A percentile compares a stretch with the other conserved stretches of the same genome.
phyloP scores from a whole-genome alignment of 129 eudicot genomes.

The Flaveria brownii region DNA sequence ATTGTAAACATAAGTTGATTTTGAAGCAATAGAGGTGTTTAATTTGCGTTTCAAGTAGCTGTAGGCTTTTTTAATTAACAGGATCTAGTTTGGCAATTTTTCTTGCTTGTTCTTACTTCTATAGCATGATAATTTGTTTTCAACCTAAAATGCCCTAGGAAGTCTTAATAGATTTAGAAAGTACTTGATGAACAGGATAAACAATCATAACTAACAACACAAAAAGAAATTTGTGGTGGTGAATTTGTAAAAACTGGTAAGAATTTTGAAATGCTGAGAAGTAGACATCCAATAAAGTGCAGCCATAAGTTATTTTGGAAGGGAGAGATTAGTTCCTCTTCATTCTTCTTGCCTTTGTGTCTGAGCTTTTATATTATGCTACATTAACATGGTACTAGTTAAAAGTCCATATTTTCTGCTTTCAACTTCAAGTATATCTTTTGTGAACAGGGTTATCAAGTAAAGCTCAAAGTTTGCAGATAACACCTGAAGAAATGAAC shows the following conservation, averaged over 20 bases:
- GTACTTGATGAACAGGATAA: background rate
- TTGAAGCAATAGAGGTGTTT: background rate
- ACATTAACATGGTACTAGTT: slow-evolving; percentile 40
- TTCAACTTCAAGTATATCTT: slow-evolving; percentile 2
- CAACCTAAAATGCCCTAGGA: background rate
- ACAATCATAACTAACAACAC: slow-evolving; percentile 7
- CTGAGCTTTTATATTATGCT: slow-evolving; percentile 13
- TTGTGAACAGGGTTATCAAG: slow-evolving; percentile 55
- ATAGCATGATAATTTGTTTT: background rate
- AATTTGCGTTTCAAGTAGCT: slow-evolving; percentile 16
- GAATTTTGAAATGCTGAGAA: background rate
- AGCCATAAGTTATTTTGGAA: background rate
- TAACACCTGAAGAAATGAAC: slow-evolving; percentile 50
- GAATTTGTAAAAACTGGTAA: background rate
- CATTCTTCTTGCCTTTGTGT: background rate
- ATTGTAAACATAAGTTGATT: background rate
- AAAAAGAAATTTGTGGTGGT: too few species aligned
- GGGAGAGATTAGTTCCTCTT: background rate
- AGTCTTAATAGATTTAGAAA: slow-evolving; percentile 8
- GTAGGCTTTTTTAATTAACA: background rate
- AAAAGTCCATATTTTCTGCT: background rate
- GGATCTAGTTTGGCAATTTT: background rate
- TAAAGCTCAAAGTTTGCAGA: slow-evolving; percentile 37
- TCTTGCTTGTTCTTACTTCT: background rate
- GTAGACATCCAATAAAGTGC: background rate